Conservation (phyloP, 1,284 basidiomycete species). For the Volvariella surrecta region DNA sequence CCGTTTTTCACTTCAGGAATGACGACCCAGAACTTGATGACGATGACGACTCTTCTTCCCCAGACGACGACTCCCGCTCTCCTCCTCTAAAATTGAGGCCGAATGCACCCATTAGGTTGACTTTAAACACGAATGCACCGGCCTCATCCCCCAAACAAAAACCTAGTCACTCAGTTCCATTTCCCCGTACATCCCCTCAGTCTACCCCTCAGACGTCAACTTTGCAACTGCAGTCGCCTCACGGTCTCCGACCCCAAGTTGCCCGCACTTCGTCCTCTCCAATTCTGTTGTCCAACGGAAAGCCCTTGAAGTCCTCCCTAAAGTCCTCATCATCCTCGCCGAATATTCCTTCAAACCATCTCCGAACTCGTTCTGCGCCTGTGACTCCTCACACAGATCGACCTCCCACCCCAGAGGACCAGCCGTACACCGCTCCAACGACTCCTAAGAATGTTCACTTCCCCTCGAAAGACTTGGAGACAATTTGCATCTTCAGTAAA, state of each 20-base stretch:
- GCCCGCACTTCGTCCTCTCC: constrained; percentile 26
- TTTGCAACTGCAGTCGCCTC: constrained; percentile 18
- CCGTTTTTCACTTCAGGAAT: constrained; percentile 25
- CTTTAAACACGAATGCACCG: constrained; percentile 7
- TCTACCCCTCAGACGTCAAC: constrained; percentile 11
- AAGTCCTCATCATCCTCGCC: constrained; percentile 62
- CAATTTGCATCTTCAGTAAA: constrained; percentile 78
- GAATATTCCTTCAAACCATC: constrained; percentile 26
- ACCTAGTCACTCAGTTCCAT: constrained; percentile 3
- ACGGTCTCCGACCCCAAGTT: constrained; percentile 17
- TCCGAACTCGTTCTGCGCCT: constrained; percentile 55
- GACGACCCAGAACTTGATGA: constrained; percentile 17
- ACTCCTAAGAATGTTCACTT: constrained; percentile 87
- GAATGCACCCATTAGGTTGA: constrained; percentile 6
- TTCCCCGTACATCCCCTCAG: constrained; percentile 11
- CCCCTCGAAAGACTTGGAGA: constrained; percentile 55
- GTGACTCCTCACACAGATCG: constrained; percentile 44
- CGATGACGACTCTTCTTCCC: constrained; percentile 10
- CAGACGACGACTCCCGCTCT: constrained; percentile 8
- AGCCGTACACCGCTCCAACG: constrained; percentile 28
- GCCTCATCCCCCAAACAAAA: not conserved
- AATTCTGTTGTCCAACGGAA: constrained; percentile 74
- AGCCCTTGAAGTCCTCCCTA: constrained; percentile 84
- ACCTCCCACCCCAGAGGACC: constrained; percentile 10
- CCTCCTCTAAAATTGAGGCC: constrained; percentile 11